Evolutionary conservation across 345 rosid genomes (phyloP).

Genomic region (Brassica incana): DNA sequence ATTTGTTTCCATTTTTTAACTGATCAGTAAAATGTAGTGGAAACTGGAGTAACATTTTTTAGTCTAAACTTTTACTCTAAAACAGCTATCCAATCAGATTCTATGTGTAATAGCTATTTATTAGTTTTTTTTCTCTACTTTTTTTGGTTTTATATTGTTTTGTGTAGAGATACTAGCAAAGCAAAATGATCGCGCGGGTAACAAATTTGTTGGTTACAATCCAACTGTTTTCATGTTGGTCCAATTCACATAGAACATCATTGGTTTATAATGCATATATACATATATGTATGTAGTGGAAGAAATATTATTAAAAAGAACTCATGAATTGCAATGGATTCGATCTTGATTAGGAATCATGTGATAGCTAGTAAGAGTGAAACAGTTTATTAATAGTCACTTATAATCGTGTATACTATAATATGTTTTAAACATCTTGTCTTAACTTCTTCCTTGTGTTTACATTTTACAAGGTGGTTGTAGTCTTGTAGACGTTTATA

Average conservation of each 20-base stretch:
- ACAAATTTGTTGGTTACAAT: constrained; percentile 21
- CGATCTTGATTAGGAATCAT: neutral
- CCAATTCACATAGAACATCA: neutral
- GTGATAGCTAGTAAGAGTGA: neutral
- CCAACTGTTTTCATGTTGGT: constrained; percentile 9
- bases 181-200: constrained; percentile 24
- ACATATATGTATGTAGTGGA: neutral
- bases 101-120: neutral
- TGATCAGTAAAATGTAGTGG: no score
- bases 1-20: no score
- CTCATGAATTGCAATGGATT: neutral
- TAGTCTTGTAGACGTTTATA: neutral
- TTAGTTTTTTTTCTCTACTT: neutral
- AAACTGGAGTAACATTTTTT: no score
- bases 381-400: neutral
- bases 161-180: constrained; percentile 25
- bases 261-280: neutral
- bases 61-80: no score
- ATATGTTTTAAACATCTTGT: neutral
- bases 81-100: no score
- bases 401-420: neutral
- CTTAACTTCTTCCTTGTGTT: neutral
- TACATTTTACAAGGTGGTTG: neutral
- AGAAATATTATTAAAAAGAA: neutral
- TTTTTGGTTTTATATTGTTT: constrained; percentile 23